Conservation (phyloP, 2,329 filamentous ascomycete species). For the Phialemonium atrogriseum region DNA sequence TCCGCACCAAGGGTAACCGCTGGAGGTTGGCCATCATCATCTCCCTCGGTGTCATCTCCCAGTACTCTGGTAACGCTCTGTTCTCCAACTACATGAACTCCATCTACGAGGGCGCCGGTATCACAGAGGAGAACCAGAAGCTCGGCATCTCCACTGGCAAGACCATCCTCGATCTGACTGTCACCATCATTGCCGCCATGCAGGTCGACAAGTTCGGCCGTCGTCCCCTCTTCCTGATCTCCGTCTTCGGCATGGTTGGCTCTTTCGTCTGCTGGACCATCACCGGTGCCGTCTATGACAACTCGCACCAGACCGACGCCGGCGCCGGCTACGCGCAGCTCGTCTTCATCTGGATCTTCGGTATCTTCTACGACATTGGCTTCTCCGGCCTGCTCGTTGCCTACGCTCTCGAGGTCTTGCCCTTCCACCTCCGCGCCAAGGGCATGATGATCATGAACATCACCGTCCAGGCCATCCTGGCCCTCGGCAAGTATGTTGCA, state of each 20-base stretch:
- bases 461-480: slow-evolving; percentile 51
- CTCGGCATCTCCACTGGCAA: slow-evolving; percentile 47
- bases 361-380: slow-evolving; percentile 51
- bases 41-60: slow-evolving; percentile 57
- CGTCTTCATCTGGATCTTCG: slow-evolving; percentile 51
- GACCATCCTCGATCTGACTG: slow-evolving; percentile 48
- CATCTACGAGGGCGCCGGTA: slow-evolving; percentile 54
- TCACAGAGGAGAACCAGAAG: slow-evolving; percentile 47
- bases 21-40: slow-evolving; percentile 54
- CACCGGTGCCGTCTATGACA: slow-evolving; percentile 42
- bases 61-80: slow-evolving; percentile 60
- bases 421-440: slow-evolving; percentile 49
- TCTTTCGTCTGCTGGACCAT: slow-evolving; percentile 43
- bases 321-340: slow-evolving; percentile 45
- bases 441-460: slow-evolving; percentile 59
- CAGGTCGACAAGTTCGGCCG: slow-evolving; percentile 42
- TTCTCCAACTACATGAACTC: slow-evolving; percentile 60
- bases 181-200: slow-evolving; percentile 45
- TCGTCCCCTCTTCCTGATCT: slow-evolving; percentile 43
- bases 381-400: slow-evolving; percentile 50
- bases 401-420: slow-evolving; percentile 51
- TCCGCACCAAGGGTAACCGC: slow-evolving; percentile 55
- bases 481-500: slow-evolving; percentile 47
- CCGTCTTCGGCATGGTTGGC: slow-evolving; percentile 36
- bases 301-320: slow-evolving; percentile 30